These are phyloP conservation scores for Aspergillus persii DNA, from an alignment of 2,329 filamentous ascomycete species.

Conservation along the genomic window DNA sequence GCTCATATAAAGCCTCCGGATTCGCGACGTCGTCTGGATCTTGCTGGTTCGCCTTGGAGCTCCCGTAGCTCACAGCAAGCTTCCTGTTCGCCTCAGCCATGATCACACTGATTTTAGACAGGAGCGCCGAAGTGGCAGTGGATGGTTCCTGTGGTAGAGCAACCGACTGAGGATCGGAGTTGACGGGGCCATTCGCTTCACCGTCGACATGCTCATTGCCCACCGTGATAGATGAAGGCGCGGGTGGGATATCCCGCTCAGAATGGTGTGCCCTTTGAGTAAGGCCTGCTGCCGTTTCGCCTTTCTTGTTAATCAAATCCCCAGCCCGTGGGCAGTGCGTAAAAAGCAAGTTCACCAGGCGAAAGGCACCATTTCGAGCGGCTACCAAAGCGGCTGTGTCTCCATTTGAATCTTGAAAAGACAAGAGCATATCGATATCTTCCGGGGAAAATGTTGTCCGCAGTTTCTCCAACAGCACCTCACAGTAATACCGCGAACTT, in stretches of 20 bases:
- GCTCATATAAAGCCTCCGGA: constrained; percentile 40
- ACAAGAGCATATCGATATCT: constrained; percentile 74
- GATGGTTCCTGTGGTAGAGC: constrained; percentile 43
- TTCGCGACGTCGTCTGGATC: constrained; percentile 42
- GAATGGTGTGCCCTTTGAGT: constrained; percentile 70
- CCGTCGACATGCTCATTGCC: constrained; percentile 38
- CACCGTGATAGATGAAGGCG: constrained; percentile 65
- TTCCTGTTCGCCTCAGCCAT: constrained; percentile 71
- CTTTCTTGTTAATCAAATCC: constrained; percentile 76
- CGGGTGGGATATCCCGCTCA: constrained; percentile 63
- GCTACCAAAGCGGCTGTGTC: constrained; percentile 89
- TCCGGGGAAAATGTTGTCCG: constrained; percentile 72
- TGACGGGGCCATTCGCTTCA: constrained; percentile 27
- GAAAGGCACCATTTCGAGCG: constrained; percentile 81
- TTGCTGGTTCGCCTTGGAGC: constrained; percentile 63
- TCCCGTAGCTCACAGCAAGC: constrained; percentile 57
- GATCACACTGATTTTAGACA: constrained; percentile 66
- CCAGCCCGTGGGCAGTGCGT: constrained; percentile 74
- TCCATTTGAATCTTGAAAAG: constrained; percentile 78
- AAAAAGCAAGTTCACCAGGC: constrained; percentile 64
- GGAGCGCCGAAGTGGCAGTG: constrained; percentile 67
- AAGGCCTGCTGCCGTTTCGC: constrained; percentile 79
- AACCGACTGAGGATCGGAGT: constrained; percentile 27
- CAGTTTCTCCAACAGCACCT: constrained; percentile 84
- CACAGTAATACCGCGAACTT: constrained; percentile 89